Evolutionary conservation across 371 early-diverging fungal genomes (phyloP).

Genomic region (Mortierella sp.): DNA sequence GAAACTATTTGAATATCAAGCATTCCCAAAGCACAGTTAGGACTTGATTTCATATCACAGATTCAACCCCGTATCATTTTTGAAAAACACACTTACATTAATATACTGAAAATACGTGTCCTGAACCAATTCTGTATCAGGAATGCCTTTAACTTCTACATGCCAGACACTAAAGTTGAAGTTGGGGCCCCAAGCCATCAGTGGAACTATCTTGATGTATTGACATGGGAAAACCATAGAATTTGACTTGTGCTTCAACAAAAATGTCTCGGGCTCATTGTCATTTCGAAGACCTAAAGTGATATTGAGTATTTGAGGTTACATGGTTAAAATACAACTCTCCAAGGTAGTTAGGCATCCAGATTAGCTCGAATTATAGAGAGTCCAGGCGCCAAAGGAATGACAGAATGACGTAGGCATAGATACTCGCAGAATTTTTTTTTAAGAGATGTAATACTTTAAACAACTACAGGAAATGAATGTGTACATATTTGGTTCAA

Average conservation of each 20-base stretch:
- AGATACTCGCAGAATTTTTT: neutral
- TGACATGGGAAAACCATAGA: slow-evolving; percentile 83
- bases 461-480: slow-evolving; percentile 3
- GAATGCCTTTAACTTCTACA: slow-evolving; percentile 86
- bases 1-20: slow-evolving; percentile 58
- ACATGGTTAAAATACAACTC: neutral
- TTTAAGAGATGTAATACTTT: neutral
- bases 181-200: slow-evolving; percentile 91
- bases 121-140: slow-evolving; percentile 74
- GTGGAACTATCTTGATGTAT: slow-evolving; percentile 94
- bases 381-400: neutral
- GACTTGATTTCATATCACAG: neutral
- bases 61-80: too few relatives aligned
- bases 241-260: slow-evolving; percentile 75
- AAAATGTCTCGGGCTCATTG: slow-evolving; percentile 90
- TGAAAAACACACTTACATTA: slow-evolving; percentile 67
- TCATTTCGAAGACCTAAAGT: slow-evolving; percentile 92
- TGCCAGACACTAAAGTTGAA: slow-evolving; percentile 98
- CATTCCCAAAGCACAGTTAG: neutral
- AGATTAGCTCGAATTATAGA: neutral
- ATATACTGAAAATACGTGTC: slow-evolving; percentile 72
- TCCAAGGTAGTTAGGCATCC: too few relatives aligned
- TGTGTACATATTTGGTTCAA: slow-evolving; percentile 4
- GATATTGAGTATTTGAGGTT: neutral
- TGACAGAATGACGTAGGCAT: neutral